Base-by-base conservation (phyloP, 1,139 yeast genomes). In the Petasospora fabianii region DNA sequence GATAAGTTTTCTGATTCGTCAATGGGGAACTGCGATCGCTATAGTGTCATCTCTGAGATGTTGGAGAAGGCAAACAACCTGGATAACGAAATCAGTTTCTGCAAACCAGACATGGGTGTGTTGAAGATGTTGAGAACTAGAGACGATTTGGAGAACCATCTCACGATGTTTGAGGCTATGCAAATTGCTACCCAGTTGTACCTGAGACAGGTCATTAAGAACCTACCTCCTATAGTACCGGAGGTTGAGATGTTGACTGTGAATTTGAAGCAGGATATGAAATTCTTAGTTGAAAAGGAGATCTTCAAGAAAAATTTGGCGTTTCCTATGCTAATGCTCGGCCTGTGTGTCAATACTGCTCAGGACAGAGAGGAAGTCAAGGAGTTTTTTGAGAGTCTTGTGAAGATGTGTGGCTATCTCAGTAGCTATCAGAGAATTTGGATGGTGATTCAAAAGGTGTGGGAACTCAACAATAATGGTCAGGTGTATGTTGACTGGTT, bases 401-500 rank as follows among this genome's bases (percentile, higher is more conserved):
- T 53, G 14, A 43, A 47, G 28, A 36, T 39, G 18, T 53, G 53
- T 38, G 57, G 56, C 12, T 51, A 50, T 28, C 34, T 49, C 19
- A 48, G 47, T 30, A 48, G 50, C 29, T 51, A 51, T 30, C 50
- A 48, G 26, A 44, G 44, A 18, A 40, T 53, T 11, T 52, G 55
- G 51, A 36, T 46, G 5, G 49, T 56, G 5, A 36, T 55, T 12
- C 49, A 51, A 27, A 49, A 49, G 24, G 53, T 53, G 13, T 56
- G 60, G 60, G 51, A 50, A 18, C 18, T 45, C 30, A 54, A 55
- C 34, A 35, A 43, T n/a, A 36, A 49, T 30, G 60, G 59, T 4
- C 42, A 43, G 14, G 36, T 53, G n/a, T 54, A 56, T 35, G 49
- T 56, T 18, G 59, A 55, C 32, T 56, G 56, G 55, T 54, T 42